These are phyloP conservation scores for Handroanthus guayacan DNA, from an alignment of 257 asterid genomes.

Conservation along the genomic window DNA sequence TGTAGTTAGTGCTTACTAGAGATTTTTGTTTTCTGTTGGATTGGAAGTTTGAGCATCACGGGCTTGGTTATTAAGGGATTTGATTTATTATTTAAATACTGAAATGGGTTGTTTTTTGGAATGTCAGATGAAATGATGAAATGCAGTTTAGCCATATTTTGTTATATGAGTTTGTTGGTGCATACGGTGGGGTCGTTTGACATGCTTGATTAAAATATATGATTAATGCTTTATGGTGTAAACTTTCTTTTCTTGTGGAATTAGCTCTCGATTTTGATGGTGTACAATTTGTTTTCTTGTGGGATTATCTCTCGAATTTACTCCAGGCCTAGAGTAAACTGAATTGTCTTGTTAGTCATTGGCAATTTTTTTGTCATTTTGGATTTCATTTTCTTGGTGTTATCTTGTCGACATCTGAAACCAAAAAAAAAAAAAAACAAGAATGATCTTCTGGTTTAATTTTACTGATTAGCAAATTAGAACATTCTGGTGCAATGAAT, in stretches of 20 bases:
- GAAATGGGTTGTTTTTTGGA: background rate
- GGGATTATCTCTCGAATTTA: background rate
- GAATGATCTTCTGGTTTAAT: too few species aligned
- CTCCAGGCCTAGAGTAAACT: too few species aligned
- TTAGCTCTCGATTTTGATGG: background rate
- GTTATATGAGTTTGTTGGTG: background rate
- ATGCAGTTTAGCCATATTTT: background rate
- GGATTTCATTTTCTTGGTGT: background rate
- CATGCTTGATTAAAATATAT: background rate
- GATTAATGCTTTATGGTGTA: background rate
- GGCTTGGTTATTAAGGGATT: background rate
- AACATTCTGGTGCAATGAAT: too few species aligned
- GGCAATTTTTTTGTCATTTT: background rate
- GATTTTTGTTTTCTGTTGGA: background rate
- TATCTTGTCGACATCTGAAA: background rate
- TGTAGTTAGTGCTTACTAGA: background rate
- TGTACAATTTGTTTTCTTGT: background rate
- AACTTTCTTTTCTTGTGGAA: background rate
- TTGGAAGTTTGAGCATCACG: background rate
- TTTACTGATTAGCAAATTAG: too few species aligned
- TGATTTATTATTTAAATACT: background rate
- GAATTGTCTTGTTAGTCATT: too few species aligned
- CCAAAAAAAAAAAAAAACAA: too few species aligned
- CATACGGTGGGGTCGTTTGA: background rate
- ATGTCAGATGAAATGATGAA: background rate